Evolutionary conservation across 2,329 filamentous ascomycete genomes (phyloP), one percentile per base, ranked within the genome.

Genomic region (Botryotinia calthae): DNA sequence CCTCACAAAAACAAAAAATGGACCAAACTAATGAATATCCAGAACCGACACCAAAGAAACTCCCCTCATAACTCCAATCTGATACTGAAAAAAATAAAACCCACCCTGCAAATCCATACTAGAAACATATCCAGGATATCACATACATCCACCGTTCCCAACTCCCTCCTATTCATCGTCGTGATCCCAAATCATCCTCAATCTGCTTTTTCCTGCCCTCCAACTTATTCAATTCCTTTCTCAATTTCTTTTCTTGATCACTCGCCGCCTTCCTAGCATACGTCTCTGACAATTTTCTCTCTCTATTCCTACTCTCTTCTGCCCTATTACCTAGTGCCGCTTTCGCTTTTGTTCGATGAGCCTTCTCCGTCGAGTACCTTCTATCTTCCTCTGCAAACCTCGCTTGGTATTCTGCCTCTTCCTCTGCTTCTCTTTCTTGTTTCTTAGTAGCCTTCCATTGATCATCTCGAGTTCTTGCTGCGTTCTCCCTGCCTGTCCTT

Each of bases 141-240:
- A 28, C 7, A 34, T 3, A 4, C 51, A 31, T 31, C n/a, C n/a
- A 28, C 7, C 12, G 12, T 14, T n/a, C 48, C 12, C 22, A 4
- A 51, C 12, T n/a, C n/a, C n/a, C 6, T 18, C 6, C 14, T 18
- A 48, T 25, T 10, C 7, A 54, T 28, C 51, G 6, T 28, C n/a
- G 3, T 0, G 0, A 18, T 9, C 51, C 1, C 10, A 7, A 54
- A 12, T 54, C 0, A 5, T 3, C 5, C 48, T 16, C 5, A 3
- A 54, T 0, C 0, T 54, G 0, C 1, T 0, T 0, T n/a, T 6
- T 6, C 48, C 16, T 16, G 0, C 7, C 12, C 12, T 16, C 4
- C 48, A n/a, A n/a, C 12, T 1, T 54, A 1, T 48, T 1, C 9
- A 48, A 48, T 4, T 48, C 9, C 12, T 4, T 14, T 0, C 16